Base-by-base conservation (phyloP, 257 asterid species). In the Echites panduratus region DNA sequence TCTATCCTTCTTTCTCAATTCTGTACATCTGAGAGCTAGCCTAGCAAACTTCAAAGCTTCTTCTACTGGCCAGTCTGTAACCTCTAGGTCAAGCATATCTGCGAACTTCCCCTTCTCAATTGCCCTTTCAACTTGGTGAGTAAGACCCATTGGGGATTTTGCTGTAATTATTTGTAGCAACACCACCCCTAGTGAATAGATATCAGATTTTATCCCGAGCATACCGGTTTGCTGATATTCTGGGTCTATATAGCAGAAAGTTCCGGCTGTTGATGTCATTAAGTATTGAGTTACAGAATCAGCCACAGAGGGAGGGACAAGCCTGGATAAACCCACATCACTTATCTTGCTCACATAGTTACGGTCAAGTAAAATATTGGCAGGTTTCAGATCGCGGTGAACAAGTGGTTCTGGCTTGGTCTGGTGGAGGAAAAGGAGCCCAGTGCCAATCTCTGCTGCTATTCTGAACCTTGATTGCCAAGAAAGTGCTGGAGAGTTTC, bases 201-300 rank as follows among this genome's bases (percentile, higher is more conserved):
- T 56, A 54, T 93, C 97, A 2, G 98, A 93, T 77, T 90, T 93
- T 74, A 76, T 84, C 12, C 97, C 97, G 2, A 93, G 87, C 96
- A 87, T 93, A 49, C 98, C 98, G 0, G 98, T 93, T 70, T 93
- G 95, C 78, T 93, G 98, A 71, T 93, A 93, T 61, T 93, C 97
- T 0, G 97, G 98, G 68, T 93, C 98, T 59, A 90, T 93, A 80
- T 93, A 90, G 83, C 97, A 93, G 85, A 93, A 93, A 3, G 97
- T 93, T 71, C 98, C 98, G 2, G 97, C 97, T 70, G 98, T 77
- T 48, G 98, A 90, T 41, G 98, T 93, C 98, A 93, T 90, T 70
- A 89, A 87, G 47, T 93, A 93, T 70, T 93, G 98, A 4, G 98
- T 93, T 41, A 93, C 98, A 2, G 87, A 77, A 76, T 93, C 95